Evolutionary conservation across 441 rosid species (phyloP).

Genomic region (Populus hybrid): DNA sequence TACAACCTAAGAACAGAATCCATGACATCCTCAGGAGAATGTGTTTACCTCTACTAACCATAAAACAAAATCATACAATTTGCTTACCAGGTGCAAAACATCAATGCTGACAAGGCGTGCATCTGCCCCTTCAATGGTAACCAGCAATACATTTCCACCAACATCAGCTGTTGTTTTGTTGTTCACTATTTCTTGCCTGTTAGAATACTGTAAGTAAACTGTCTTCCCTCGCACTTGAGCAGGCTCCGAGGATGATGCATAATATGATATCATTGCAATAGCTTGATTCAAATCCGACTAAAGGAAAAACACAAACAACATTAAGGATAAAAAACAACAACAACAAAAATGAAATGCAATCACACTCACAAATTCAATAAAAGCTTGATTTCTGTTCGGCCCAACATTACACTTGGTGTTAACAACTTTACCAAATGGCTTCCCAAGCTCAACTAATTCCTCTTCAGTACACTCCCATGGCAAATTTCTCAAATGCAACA

Average conservation of each 20-base stretch:
- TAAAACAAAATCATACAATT: conserved; percentile 2
- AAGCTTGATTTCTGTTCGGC: conserved; percentile 97
- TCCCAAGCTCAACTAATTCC: conserved; percentile 88
- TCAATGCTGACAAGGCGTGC: conserved; percentile 98
- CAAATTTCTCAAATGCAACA: conserved; percentile 91
- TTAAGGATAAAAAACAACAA: neutral
- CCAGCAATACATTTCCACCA: conserved; percentile 93
- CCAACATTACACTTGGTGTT: conserved; percentile 99
- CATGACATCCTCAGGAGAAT: conserved; percentile 28
- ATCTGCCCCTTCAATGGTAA: conserved; percentile 90
- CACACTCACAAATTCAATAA: conserved; percentile 87
- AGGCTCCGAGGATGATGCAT: conserved; percentile 95
- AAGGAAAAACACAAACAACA: neutral
- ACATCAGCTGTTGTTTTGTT: conserved; percentile 98
- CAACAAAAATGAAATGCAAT: neutral
- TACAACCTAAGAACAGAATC: conserved; percentile 62
- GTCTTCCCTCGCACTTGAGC: conserved; percentile 99
- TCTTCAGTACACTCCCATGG: conserved; percentile 99
- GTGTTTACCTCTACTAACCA: conserved; percentile 31
- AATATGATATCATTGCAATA: conserved; percentile 92
- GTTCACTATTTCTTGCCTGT: conserved; percentile 93
- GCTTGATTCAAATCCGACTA: conserved; percentile 97
- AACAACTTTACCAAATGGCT: conserved; percentile 92
- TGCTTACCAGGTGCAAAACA: conserved; percentile 90
- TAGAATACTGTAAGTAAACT: conserved; percentile 95